Percentiles rank a stretch among this genome's conserved stretches.
These are phyloP conservation scores for Botryosphaeria dothidea DNA, from an alignment of 2,329 filamentous ascomycete species.

Conservation along the genomic window DNA sequence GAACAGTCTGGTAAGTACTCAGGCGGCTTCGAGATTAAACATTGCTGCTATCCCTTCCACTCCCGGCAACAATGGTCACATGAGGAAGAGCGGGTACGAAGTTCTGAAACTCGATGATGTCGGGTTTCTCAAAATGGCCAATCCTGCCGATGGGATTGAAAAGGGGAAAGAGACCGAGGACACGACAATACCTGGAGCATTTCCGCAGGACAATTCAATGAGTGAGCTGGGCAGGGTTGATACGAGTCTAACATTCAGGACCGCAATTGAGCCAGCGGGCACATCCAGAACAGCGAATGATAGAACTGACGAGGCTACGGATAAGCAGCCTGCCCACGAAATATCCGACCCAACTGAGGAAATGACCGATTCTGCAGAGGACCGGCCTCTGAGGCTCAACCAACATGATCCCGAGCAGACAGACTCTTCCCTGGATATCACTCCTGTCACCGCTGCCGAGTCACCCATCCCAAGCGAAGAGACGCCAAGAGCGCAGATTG, in stretches of 20 bases:
- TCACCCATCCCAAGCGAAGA: not conserved
- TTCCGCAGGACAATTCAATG: not conserved
- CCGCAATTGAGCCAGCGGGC: not conserved
- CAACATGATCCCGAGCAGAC: not conserved
- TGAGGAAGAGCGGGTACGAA: slow-evolving; percentile 9
- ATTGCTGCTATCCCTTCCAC: not conserved
- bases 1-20: slow-evolving; percentile 28
- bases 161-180: not conserved
- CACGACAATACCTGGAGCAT: slow-evolving; percentile 2
- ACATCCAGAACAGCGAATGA: not conserved
- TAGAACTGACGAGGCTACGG: not conserved
- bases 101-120: not conserved
- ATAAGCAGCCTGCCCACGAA: not conserved
- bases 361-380: not conserved
- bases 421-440: not conserved
- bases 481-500: not conserved
- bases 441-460: not conserved
- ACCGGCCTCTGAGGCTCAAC: not conserved
- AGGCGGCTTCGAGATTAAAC: not conserved
- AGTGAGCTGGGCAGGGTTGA: not conserved
- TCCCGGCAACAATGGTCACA: not conserved
- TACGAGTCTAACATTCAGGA: not conserved
- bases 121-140: not conserved
- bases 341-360: not conserved
- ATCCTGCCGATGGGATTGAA: not conserved